Evolutionary conservation across 2,329 filamentous ascomycete species (phyloP).

Genomic region (Thelonectria rubi): DNA sequence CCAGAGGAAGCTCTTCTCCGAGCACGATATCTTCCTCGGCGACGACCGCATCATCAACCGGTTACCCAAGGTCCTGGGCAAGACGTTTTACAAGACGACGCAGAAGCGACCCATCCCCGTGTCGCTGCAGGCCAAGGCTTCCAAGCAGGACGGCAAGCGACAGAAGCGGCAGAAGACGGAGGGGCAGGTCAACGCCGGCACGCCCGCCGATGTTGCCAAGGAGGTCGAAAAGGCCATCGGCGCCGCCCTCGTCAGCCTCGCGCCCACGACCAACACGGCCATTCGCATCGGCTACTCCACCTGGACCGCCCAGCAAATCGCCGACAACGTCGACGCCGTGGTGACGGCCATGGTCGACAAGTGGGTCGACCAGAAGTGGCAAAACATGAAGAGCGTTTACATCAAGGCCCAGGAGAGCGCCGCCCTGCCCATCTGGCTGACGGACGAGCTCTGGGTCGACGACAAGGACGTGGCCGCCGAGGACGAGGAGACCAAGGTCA

Average conservation of each 20-base stretch:
- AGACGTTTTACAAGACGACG: slow-evolving; percentile 88
- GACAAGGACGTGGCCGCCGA: slow-evolving; percentile 76
- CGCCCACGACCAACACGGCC: slow-evolving; percentile 80
- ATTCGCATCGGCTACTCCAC: slow-evolving; percentile 80
- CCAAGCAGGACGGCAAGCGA: slow-evolving; percentile 68
- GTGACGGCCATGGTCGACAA: slow-evolving; percentile 76
- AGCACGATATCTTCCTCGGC: slow-evolving; percentile 93
- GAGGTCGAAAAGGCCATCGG: slow-evolving; percentile 83
- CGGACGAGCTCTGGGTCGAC: slow-evolving; percentile 90
- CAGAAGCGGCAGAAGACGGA: slow-evolving; percentile 62
- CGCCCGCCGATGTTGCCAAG: slow-evolving; percentile 73
- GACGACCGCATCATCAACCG: slow-evolving; percentile 84
- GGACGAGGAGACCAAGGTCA: slow-evolving; percentile 59
- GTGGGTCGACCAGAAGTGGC: slow-evolving; percentile 87
- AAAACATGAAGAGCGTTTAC: slow-evolving; percentile 83
- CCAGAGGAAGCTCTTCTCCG: slow-evolving; percentile 80
- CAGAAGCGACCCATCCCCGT: slow-evolving; percentile 89
- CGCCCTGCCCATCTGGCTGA: slow-evolving; percentile 92
- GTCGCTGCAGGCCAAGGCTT: slow-evolving; percentile 68
- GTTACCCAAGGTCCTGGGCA: slow-evolving; percentile 83
- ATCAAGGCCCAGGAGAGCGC: slow-evolving; percentile 91
- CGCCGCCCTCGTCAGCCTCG: slow-evolving; percentile 82
- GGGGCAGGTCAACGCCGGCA: slow-evolving; percentile 56
- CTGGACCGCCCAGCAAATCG: slow-evolving; percentile 78
- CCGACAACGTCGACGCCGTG: slow-evolving; percentile 82